phyloP scores from a whole-genome alignment of 495 filamentous ascomycete species.

The Cladorrhinum samala region DNA sequence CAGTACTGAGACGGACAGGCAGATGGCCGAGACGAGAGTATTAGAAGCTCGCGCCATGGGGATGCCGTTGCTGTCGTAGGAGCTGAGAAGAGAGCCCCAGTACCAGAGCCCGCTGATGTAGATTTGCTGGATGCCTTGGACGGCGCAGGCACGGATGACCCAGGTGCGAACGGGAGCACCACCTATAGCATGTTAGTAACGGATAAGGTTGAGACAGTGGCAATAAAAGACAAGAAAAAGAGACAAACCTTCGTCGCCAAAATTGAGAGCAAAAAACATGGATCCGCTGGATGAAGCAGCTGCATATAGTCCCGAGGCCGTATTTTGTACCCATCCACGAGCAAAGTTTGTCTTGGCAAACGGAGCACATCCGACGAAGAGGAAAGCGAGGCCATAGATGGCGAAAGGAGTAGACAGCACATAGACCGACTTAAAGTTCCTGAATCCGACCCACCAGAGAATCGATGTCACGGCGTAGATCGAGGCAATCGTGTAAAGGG shows the following conservation, averaged over 20 bases:
- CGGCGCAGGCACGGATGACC: conserved; percentile 56
- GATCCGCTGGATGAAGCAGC: conserved; percentile 53
- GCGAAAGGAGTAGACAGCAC: conserved; percentile 48
- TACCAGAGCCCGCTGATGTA: conserved; percentile 57
- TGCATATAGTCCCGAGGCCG: conserved; percentile 54
- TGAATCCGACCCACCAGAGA: conserved; percentile 42
- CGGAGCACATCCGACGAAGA: conserved; percentile 56
- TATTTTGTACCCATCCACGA: conserved; percentile 35
- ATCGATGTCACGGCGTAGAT: conserved; percentile 54
- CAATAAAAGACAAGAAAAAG: too few species aligned
- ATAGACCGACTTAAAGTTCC: conserved; percentile 27
- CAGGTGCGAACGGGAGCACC: conserved; percentile 55
- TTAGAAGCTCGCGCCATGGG: conserved; percentile 15
- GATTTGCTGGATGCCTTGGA: conserved; percentile 59
- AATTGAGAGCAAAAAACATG: conserved; percentile 62
- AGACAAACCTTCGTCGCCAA: conserved; percentile 48
- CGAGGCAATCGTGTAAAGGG: conserved; percentile 55
- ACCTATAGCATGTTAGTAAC: conserved; percentile 15
- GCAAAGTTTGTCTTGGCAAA: conserved; percentile 31
- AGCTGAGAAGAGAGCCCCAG: conserved; percentile 48
- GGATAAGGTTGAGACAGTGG: not conserved
- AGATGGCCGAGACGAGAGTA: conserved; percentile 37
- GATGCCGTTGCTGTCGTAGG: conserved; percentile 21
- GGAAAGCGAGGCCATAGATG: conserved; percentile 56
- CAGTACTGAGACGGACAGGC: conserved; percentile 44